phyloP scores from a whole-genome alignment of 345 rosid genomes.

The Eucalyptus microcorys region DNA sequence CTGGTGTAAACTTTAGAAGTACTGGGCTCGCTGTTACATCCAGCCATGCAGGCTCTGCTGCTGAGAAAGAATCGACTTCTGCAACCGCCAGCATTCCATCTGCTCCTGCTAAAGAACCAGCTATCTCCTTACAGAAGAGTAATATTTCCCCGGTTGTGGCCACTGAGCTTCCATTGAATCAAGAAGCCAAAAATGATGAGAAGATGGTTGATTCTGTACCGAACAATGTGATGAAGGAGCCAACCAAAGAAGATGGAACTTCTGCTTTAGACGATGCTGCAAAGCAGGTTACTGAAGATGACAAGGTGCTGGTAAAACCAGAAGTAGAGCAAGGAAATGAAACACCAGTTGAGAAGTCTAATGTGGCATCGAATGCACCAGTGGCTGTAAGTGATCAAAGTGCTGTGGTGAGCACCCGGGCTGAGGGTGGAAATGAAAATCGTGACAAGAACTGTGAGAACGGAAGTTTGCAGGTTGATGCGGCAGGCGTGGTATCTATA shows the following conservation, averaged over 20 bases:
- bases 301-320: neutral
- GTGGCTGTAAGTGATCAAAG: neutral
- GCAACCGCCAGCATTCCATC: neutral
- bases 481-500: neutral
- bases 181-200: neutral
- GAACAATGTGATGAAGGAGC: neutral
- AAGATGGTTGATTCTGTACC: neutral
- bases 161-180: neutral
- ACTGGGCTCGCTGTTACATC: neutral
- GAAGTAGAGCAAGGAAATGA: neutral
- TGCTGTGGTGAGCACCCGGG: neutral
- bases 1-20: neutral
- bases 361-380: neutral
- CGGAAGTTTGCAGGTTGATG: neutral
- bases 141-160: neutral
- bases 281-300: neutral
- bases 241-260: neutral
- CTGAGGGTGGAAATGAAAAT: neutral
- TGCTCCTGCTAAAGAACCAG: neutral
- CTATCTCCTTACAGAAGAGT: neutral
- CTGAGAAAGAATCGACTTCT: conserved; percentile 10
- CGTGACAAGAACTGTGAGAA: neutral
- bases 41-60: conserved; percentile 1
- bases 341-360: neutral
- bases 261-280: neutral